Conservation (phyloP, 345 rosid genomes). For the Eucalyptus erythrocorys region DNA sequence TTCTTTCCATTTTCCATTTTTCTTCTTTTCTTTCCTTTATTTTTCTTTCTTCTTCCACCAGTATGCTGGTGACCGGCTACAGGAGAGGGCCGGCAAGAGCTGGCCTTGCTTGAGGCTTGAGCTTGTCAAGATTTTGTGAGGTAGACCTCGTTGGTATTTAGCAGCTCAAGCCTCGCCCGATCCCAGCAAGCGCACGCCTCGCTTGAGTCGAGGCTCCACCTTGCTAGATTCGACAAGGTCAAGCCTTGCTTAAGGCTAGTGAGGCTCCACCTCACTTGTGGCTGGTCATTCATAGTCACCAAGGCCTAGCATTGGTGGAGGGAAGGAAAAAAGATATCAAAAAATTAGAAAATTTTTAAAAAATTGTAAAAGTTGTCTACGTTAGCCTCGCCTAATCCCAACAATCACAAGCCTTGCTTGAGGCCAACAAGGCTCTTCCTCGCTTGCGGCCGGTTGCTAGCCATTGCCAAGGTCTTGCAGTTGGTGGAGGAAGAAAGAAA, state of each 20-base stretch:
- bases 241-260: fast-evolving
- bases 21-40: no score
- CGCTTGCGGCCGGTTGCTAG: fast-evolving
- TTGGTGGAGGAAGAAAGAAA: not conserved
- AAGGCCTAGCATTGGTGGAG: not conserved
- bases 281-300: fast-evolving
- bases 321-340: no score
- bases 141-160: not conserved
- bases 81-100: no score
- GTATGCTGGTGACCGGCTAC: no score
- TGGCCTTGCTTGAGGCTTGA: not conserved
- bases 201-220: not conserved
- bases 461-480: not conserved
- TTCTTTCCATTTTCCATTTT: no score
- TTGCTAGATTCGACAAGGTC: fast-evolving
- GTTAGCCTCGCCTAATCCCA: fast-evolving
- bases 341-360: fast-evolving
- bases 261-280: not conserved
- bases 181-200: not conserved
- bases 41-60: no score
- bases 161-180: not conserved
- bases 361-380: no score
- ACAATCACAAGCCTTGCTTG: fast-evolving
- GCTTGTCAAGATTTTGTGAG: not conserved
- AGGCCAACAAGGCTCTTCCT: not conserved